Base-by-base conservation (phyloP, 352 stramenopile genomes). In the Peronosclerospora sorghi region DNA sequence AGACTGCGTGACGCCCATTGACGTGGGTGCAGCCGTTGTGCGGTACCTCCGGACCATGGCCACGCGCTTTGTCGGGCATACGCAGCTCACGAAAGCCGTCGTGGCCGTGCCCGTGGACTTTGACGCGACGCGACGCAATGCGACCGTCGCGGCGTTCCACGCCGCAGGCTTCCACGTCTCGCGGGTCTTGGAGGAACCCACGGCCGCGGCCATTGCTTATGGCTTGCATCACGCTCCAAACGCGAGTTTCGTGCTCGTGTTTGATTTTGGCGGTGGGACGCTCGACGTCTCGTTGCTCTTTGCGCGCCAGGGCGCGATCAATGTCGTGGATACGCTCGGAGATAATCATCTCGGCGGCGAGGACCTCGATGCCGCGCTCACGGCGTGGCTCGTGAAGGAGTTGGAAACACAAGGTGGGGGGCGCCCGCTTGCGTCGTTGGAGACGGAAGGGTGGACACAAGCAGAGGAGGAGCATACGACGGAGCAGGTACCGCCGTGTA, bases 211-310 rank as follows among this genome's bases (percentile, higher is more conserved):
- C 14, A 94, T 98, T 52, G 92, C 91, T 8, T 98, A 98, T 57
- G 88, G 90, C 21, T 59, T 97, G 30, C 94, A 97, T 49, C 95
- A 97, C 56, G 85, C 88, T 40, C 56, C 64, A 14, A 59, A 73
- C 17, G 88, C 97, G 54, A 91, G 83, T 32, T 97, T 97, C 44
- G 72, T 98, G 14, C 64, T 98, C 14, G 96, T 98, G 23, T 98
- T 97, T 41, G 94, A 98, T 54, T 86, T 97, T 43, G 91, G 91
- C 32, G 91, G 91, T 30, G 91, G 91, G 38, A 97, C 91, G 1
- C 86, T 97, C 40, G 91, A 97, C 59, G 86, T 97, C 1, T 94
- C 80, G 38, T 60, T 97, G 32, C 59, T 97, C 12, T 96, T 86
- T 38, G 94, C 95, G 39, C 83, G 96, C 12, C 81, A 96, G 20